A percentile compares a stretch with the other conserved stretches of the same genome.
Conservation (phyloP, 2,329 filamentous ascomycete species). For the Xylariaceae sp. region DNA sequence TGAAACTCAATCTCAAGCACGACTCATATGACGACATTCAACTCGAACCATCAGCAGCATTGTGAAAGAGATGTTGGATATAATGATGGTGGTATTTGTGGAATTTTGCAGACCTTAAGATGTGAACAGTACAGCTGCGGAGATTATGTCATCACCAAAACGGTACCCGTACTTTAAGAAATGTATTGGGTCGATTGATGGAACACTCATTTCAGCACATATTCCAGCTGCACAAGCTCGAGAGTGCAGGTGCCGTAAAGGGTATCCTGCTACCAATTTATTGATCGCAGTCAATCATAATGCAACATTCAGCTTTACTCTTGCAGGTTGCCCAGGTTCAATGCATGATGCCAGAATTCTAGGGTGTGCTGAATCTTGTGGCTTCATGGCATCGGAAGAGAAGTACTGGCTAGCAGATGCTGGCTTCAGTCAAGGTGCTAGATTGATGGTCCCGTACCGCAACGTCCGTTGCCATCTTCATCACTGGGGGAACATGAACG, state of each 20-base stretch:
- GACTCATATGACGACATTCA: too few species aligned
- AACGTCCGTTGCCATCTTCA: not conserved
- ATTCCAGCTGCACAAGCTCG: not conserved
- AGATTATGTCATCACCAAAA: not conserved
- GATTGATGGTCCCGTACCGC: not conserved
- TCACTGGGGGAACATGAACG: not conserved
- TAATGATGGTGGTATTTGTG: not conserved
- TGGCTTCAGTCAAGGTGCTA: not conserved
- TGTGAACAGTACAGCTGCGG: too few species aligned
- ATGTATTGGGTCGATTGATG: not conserved
- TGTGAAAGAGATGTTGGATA: not conserved
- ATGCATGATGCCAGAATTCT: not conserved
- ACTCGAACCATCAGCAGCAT: too few species aligned
- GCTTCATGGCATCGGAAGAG: not conserved
- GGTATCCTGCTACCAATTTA: not conserved
- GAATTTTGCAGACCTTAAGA: not conserved
- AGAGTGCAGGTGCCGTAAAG: not conserved
- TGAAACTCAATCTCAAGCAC: too few species aligned
- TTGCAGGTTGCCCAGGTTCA: not conserved
- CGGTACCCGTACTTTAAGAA: not conserved
- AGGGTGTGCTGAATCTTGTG: not conserved
- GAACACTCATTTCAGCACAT: not conserved
- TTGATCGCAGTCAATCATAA: not conserved
- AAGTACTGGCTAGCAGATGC: not conserved
- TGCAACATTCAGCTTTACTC: not conserved